Evolutionary conservation across 1,139 yeast species (phyloP), one percentile per base, ranked within the genome.

Genomic region (Yamadazyma songkhlaensis): DNA sequence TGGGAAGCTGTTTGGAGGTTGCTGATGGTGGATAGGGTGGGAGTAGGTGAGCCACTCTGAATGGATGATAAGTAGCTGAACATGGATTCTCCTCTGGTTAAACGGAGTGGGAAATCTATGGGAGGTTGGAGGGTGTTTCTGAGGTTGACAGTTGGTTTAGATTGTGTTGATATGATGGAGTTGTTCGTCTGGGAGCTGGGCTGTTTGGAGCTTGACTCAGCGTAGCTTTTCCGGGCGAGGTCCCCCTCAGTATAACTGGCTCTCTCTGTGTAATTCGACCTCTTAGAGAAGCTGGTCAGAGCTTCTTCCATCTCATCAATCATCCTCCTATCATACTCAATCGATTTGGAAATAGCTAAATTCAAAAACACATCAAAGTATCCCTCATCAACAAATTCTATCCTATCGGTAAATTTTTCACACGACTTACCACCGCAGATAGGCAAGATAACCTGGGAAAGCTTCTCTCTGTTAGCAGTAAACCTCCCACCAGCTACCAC

Each of bases 1-100:
- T 60, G 64, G 8, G 54, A 43, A 7, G 53, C 30, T 10, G 48
- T 43, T 24, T 47, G 47, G 6, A 48, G 50, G 29, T 47, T 46
- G 12, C 46, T 39, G 2, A 54, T 51, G 1, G 58, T 53, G 6
- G 54, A 45, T 6, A 50, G 40, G 13, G 57, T 53, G 9, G 51
- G 43, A 28, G 43, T 44, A 3, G 60, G 57, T 9, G 59, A 51
- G 6, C 55, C 49, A 6, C 55, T 48, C n/a, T 47, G 46, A 10
- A 38, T 22, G 9, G 42, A 32, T 3, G 29, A 23, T 4, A n/a
- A 13, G 22, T 32, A 34, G 17, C 48, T 44, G 4, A 39, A 10
- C 25, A 43, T 31, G 0, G 47, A 41, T n/a, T 41, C 41, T 3
- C 42, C 42, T 25, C 45, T 28, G 9, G 42, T 35, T 24, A 39